Evolutionary conservation across 2,329 filamentous ascomycete genomes (phyloP).

Genomic region (Nothophoma quercina): DNA sequence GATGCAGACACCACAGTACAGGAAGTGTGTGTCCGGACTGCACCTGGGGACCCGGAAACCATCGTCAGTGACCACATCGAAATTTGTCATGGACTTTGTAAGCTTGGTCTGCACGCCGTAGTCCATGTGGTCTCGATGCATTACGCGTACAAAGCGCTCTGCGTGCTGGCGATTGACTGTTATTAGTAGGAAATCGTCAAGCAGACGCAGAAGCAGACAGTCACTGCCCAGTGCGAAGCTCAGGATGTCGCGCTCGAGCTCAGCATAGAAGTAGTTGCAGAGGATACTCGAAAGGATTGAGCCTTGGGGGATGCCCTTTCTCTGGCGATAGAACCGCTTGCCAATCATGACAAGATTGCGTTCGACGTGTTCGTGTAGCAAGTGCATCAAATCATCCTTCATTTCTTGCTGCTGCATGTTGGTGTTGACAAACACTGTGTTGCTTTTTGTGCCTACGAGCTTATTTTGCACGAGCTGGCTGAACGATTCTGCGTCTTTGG

Average conservation of each 20-base stretch:
- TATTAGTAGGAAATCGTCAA: slow-evolving; percentile 93
- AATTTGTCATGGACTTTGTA: slow-evolving; percentile 85
- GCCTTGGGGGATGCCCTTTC: slow-evolving; percentile 88
- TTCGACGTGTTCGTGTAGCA: slow-evolving; percentile 81
- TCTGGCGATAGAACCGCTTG: slow-evolving; percentile 88
- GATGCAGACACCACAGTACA: slow-evolving; percentile 86
- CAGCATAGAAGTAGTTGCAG: slow-evolving; percentile 95
- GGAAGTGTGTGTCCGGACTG: slow-evolving; percentile 67
- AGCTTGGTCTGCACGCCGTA: slow-evolving; percentile 83
- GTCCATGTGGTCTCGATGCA: slow-evolving; percentile 79
- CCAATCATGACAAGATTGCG: slow-evolving; percentile 88
- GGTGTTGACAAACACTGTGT: slow-evolving; percentile 80
- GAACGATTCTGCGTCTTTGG: slow-evolving; percentile 43
- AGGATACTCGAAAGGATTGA: slow-evolving; percentile 85
- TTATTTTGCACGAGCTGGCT: slow-evolving; percentile 40
- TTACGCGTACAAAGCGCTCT: slow-evolving; percentile 74
- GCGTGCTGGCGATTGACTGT: slow-evolving; percentile 74
- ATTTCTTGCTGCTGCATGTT: slow-evolving; percentile 65
- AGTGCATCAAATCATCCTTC: slow-evolving; percentile 67
- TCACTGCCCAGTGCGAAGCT: slow-evolving; percentile 68
- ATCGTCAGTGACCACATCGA: slow-evolving; percentile 70
- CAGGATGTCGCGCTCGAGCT: slow-evolving; percentile 76
- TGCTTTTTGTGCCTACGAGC: slow-evolving; percentile 50
- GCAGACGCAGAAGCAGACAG: slow-evolving; percentile 78
- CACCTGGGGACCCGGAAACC: slow-evolving; percentile 38